Evolutionary conservation across 768 basidiomycete genomes (phyloP), one percentile per base, ranked within the genome.

Genomic region (Coprinellus micaceus): DNA sequence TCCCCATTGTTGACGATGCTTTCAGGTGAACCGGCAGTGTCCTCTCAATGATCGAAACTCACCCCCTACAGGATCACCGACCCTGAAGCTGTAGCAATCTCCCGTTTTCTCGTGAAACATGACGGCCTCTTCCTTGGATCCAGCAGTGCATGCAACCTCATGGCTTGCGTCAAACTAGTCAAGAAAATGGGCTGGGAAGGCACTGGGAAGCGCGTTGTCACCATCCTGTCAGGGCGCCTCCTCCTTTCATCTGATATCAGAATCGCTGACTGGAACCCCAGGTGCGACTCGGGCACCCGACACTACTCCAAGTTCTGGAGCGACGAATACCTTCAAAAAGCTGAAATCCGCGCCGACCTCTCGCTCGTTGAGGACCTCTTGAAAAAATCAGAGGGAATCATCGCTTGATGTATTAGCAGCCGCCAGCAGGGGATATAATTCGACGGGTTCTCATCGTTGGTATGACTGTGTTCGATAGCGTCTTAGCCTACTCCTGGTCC

Each of bases 101-200:
- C 94, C 1, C 85, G 95, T 10, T 94, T 94, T 67, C 81, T 99
- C 19, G 93, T 97, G 3, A 76, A 87, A 49, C 77, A 91, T 54
- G 96, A 98, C 61, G 97, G 97, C 0, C 75, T 99, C 25, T 98
- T 95, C 73, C 77, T 98, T 26, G 97, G 97, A 13, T 98, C 95
- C 0, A 96, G 93, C 58, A 95, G 92, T 64, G 96, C 97, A 0
- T 95, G 94, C 67, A 99, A 98, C 66, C 78, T 99, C 37, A 83
- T 97, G n/a, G 91, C 96, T 1, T 93, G 91, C 62, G 80, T 97
- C 45, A 87, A 89, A 63, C 75, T 95, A 15, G 85, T 81, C 2
- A 85, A 84, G 62, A 82, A 82, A 65, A 77, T 83, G 76, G 81
- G 82, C 12, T 88, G 85, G 85, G 74, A 74, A 26, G 78, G 79